Evolutionary conservation across 2,329 filamentous ascomycete species (phyloP).

Genomic region (Fusarium poae): DNA sequence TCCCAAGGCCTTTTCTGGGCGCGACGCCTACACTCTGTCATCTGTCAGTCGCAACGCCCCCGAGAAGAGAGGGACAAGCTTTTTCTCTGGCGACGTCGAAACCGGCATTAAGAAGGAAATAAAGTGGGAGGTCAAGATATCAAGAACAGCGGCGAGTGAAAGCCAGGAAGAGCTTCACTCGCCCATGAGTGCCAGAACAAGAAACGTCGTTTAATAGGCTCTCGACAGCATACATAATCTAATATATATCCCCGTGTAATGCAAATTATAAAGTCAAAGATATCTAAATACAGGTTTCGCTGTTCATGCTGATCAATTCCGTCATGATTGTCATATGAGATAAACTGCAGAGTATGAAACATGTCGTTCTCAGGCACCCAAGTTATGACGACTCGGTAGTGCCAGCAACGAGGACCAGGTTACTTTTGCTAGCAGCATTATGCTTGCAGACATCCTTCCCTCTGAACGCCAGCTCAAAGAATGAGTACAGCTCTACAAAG

Average conservation of each 20-base stretch:
- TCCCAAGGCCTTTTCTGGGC: conserved; percentile 19
- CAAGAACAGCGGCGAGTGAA: conserved; percentile 21
- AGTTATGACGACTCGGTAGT: neutral
- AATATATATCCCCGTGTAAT: neutral
- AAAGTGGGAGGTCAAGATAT: conserved; percentile 32
- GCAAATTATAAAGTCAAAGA: neutral
- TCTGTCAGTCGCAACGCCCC: conserved; percentile 14
- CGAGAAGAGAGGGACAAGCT: neutral
- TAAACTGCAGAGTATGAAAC: rapidly evolving
- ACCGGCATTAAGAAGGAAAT: conserved; percentile 27
- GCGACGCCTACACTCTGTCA: conserved; percentile 29
- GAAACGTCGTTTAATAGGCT: neutral
- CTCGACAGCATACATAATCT: neutral
- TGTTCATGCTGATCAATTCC: rapidly evolving
- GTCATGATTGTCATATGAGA: neutral
- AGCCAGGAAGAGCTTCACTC: conserved; percentile 39
- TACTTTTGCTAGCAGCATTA: conserved; percentile 31
- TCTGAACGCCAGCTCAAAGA: conserved; percentile 35
- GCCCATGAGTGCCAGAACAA: neutral
- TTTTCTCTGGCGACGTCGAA: conserved; percentile 4
- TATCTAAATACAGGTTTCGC: rapidly evolving
- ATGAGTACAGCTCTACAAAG: conserved; percentile 36
- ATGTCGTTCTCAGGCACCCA: too few species aligned
- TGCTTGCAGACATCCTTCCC: conserved; percentile 36
- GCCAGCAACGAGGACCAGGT: conserved; percentile 9